Evolutionary conservation across 495 filamentous ascomycete genomes (phyloP).

Genomic region (Podospora conica): DNA sequence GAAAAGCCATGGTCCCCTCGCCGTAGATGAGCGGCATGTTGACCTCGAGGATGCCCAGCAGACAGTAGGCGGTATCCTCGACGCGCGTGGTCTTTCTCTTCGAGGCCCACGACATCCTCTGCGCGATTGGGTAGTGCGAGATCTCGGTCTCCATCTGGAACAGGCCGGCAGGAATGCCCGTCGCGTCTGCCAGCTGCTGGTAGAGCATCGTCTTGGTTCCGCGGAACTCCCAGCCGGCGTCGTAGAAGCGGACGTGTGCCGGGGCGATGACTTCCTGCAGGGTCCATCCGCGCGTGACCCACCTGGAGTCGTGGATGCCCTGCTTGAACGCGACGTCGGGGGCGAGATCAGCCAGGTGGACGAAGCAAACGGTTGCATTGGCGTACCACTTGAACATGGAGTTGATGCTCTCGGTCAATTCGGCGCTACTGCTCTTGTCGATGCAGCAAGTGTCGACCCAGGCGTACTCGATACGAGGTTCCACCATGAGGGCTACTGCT

Average conservation of each 20-base stretch:
- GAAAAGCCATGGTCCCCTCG: background rate
- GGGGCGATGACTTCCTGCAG: constrained; percentile 28
- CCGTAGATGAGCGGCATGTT: constrained; percentile 1
- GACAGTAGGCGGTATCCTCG: background rate
- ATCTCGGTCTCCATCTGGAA: background rate
- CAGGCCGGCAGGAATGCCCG: background rate
- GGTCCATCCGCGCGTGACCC: constrained; percentile 31
- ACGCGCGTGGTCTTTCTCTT: background rate
- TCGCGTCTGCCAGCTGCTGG: background rate
- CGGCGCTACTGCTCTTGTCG: constrained; percentile 36
- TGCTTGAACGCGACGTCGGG: background rate
- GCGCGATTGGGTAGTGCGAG: background rate
- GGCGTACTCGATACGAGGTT: constrained; percentile 21
- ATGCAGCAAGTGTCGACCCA: constrained; percentile 46
- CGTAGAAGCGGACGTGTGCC: constrained; percentile 24
- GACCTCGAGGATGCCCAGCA: background rate
- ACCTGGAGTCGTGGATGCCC: constrained; percentile 8
- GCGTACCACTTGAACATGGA: constrained; percentile 44
- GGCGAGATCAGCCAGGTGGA: constrained; percentile 19
- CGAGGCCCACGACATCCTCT: background rate
- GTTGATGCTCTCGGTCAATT: constrained; percentile 41
- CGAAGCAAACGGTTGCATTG: constrained; percentile 25
- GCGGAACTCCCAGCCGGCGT: constrained; percentile 20
- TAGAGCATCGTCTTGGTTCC: background rate
- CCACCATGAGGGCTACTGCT: constrained; percentile 4